Evolutionary conservation across 768 basidiomycete species (phyloP).

Genomic region (Russula vinacea): DNA sequence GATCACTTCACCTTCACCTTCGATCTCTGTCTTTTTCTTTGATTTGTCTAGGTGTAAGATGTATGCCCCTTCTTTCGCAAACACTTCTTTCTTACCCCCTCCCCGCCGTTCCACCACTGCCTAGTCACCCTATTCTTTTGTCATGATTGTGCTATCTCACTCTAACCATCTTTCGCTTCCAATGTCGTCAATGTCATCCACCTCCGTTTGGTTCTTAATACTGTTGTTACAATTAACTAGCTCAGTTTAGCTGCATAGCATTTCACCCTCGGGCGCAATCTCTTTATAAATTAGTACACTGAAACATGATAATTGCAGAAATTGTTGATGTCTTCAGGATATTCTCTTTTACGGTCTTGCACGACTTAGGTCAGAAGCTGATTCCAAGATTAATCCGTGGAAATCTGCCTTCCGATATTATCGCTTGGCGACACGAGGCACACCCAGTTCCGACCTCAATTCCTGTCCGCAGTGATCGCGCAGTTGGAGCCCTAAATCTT

Average conservation of each 20-base stretch:
- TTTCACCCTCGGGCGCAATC: conserved; percentile 12
- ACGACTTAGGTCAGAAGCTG: too few species aligned
- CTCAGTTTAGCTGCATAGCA: conserved; percentile 17
- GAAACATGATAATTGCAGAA: conserved; percentile 14
- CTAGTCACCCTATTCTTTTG: not conserved
- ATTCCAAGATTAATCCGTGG: too few species aligned
- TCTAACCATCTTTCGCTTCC: conserved; percentile 23
- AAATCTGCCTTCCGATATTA: too few species aligned
- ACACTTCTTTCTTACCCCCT: conserved; percentile 14
- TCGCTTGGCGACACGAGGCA: too few species aligned
- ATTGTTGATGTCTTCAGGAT: conserved; percentile 1
- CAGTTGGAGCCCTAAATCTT: conserved; percentile 4
- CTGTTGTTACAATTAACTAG: conserved; percentile 28
- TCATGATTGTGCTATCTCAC: conserved; percentile 27
- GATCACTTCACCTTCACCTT: conserved; percentile 6
- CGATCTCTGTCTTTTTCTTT: conserved; percentile 11
- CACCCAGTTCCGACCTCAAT: too few species aligned
- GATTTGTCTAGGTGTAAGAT: conserved; percentile 10
- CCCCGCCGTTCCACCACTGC: not conserved
- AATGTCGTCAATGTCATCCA: conserved; percentile 26
- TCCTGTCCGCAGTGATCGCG: too few species aligned
- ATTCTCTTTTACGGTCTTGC: too few species aligned
- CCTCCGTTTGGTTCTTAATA: conserved; percentile 16
- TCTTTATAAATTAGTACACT: conserved; percentile 12
- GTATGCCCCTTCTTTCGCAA: conserved; percentile 12